A percentile compares a stretch with the other conserved stretches of the same genome.
Conservation (phyloP, 495 filamentous ascomycete species). For the Entonaema liquescens region DNA sequence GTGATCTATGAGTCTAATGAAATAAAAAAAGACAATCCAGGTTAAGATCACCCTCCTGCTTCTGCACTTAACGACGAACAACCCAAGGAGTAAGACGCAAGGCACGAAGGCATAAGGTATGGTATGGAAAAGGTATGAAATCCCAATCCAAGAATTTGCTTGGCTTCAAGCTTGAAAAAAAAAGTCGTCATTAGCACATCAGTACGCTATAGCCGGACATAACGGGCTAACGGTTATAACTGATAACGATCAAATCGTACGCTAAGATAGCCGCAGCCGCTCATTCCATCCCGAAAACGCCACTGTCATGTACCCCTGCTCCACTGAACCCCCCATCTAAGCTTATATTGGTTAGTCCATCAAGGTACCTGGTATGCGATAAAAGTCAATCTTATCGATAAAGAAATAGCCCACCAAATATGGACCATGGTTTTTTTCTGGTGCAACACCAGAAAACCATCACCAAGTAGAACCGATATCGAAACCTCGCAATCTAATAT, state of each 20-base stretch:
- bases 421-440: slow-evolving; percentile 29
- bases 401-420: slow-evolving; percentile 29
- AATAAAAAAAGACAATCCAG: neutral
- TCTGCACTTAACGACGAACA: slow-evolving; percentile 9
- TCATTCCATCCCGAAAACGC: slow-evolving; percentile 13
- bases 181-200: slow-evolving; percentile 42
- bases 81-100: slow-evolving; percentile 17
- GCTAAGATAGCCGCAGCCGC: slow-evolving; percentile 21
- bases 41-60: slow-evolving; percentile 20
- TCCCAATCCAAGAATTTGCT: slow-evolving; percentile 32
- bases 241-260: slow-evolving; percentile 13
- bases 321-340: slow-evolving; percentile 4
- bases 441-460: slow-evolving; percentile 24
- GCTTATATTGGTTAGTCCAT: neutral
- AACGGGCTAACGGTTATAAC: slow-evolving; percentile 12
- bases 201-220: slow-evolving; percentile 21
- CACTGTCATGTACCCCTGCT: slow-evolving; percentile 1
- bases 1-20: slow-evolving; percentile 25
- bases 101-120: slow-evolving; percentile 2
- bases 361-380: neutral
- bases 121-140: slow-evolving; percentile 12
- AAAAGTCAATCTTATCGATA: slow-evolving; percentile 44
- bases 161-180: slow-evolving; percentile 21
- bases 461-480: slow-evolving; percentile 12
- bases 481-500: neutral